Base-by-base conservation (phyloP, 805 yeast genomes). In the Saturnispora silvae region DNA sequence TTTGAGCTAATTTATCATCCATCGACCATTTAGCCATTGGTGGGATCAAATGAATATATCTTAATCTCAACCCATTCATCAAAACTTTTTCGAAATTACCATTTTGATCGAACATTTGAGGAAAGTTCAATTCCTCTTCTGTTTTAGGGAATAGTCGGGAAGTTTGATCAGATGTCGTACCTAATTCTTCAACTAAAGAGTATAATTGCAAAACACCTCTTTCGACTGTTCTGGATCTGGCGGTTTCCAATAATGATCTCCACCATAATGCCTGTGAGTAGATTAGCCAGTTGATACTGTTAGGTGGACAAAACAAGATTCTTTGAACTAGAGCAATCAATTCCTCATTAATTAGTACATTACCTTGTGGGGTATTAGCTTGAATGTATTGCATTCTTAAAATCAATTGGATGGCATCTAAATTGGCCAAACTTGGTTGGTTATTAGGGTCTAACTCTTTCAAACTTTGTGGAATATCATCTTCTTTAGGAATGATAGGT, bases 181-280 rank as follows among this genome's bases (percentile, higher is more conserved):
- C 94, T 19, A 85, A 64, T 54, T 87, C 96, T 52, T 86, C 95
- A 20, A 87, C 92, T 30, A 92, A 63, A 3, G 94, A 78, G 38
- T 87, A 89, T 79, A 92, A 77, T 59, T 92, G 98, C 35, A 92
- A 64, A 4, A 87, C 77, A 35, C 97, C 97, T 54, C 98, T 71
- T 60, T 92, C 97, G 18, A 89, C 79, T 1, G 96, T 89, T 53
- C 81, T 77, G 1, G 94, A 75, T 46, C 76, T 77, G 34, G 69
- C 67, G 0, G 95, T 72, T 55, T 92, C 98, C 26, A 87, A 63
- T 16, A 82, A 49, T 6, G 96, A 84, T 54, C 97, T 72, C 51
- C 80, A 82, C 96, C 96, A 92, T 31, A 92, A 62, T 0, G 94
- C 81, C 44, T 87, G 67, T 2, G 87, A 74, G 50, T 77, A 85